Base-by-base conservation (phyloP, 768 basidiomycete genomes). In the Boletus fagicola region DNA sequence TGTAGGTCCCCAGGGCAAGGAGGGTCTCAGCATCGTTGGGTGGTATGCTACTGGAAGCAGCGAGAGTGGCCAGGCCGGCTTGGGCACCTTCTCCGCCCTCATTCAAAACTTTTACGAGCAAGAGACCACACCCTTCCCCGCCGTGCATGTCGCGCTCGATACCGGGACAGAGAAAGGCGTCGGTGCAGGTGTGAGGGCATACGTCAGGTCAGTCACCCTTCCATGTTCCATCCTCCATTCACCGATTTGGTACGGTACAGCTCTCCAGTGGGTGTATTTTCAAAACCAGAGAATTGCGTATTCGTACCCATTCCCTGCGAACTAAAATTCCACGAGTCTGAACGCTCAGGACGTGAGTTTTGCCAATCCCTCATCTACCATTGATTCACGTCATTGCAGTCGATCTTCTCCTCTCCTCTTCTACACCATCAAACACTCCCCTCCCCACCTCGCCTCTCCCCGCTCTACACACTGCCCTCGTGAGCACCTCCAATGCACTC, bases 31-130 rank as follows among this genome's bases (percentile, higher is more conserved):
- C 50, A 94, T 98, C 62, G 93, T 98, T 42, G 96, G 96, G 63
- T 98, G 96, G 96, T 97, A 67, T 59, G 68, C 65, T 12, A 97
- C 96, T 1, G 91, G 92, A 57, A 88, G 91, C 85, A 62, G 60
- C 52, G 69, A 69, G 58, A 45, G 56, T 87, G 61, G 59, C n/a
- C 62, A 58, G 47, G 59, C 45, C 3, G 61, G 67, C 35, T 81
- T 98, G 55, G 95, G 95, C 76, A 92, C 92, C 8, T 95, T 94
- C 76, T 95, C 95, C 28, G 94, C 96, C 12, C 83, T 98, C 63
- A 95, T 98, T 69, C 96, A 98, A 80, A 94, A 95, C 75, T 97
- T 97, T 77, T 98, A 97, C 74, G 85, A 91, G 40, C 87, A 91
- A 80, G 94, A 98, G 74, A 93, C 92, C 6, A 79, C 84, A 0